Evolutionary conservation across 371 early-diverging fungal species (phyloP), one percentile per base, ranked within the genome.

Genomic region (Mucor piriformis): DNA sequence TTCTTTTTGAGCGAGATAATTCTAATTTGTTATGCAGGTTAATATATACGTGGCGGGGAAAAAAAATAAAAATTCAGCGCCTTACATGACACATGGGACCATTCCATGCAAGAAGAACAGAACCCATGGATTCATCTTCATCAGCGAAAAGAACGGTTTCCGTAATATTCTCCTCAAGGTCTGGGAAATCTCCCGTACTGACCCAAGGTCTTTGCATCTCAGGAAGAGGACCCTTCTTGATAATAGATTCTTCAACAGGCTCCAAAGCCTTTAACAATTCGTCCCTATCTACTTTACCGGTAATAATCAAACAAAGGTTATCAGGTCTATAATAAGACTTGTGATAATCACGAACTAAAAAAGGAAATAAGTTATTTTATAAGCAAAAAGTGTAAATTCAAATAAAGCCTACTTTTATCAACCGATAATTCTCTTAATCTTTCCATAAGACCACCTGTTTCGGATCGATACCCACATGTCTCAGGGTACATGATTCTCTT

Each of bases 391-490:
- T 40, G n/a, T n/a, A n/a, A n/a, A n/a, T n/a, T n/a, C n/a, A n/a
- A n/a, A n/a, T n/a, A n/a, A n/a, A 32, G 32, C 33, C 69, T 75
- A 85, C 88, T 87, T 65, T 82, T 81, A 8, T 88, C 85, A 21
- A 85, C 86, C 35, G 70, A 65, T n/a, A 88, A 72, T 3, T 83
- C 80, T 35, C 88, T 74, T n/a, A 88, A 70, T 54, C 78, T 69
- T 44, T 84, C 82, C 88, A 88, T 88, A 23, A 87, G 61, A 2
- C 88, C 88, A 35, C 88, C 88, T 2, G 88, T 88, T 51, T 86
- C 86, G 51, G 77, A 82, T 38, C 86, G 79, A 58, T 88, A 88
- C 0, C 88, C 88, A 65, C 82, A 83, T 13, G 66, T 73, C 49
- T 82, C 81, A 5, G 88, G 87, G 54, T 83, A 86, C 67, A 88